Percentiles rank a stretch among this genome's conserved stretches.
Evolutionary conservation across 805 yeast species (phyloP).

Genomic region (Wickerhamiella azymoides): DNA sequence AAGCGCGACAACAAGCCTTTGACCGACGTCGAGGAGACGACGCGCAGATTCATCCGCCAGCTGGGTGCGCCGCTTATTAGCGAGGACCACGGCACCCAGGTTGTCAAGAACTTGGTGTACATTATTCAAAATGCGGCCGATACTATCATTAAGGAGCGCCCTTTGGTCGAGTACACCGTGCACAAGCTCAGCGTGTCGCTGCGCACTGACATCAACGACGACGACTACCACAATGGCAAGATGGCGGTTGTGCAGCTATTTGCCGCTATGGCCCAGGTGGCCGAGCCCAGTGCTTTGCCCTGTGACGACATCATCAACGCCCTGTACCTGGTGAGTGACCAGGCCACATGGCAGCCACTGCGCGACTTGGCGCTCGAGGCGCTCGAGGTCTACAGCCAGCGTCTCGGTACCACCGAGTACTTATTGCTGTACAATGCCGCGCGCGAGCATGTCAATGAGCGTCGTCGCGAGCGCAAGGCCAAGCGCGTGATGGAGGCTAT

Average conservation of each 20-base stretch:
- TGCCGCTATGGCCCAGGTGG: constrained; percentile 47
- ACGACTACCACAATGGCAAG: constrained; percentile 40
- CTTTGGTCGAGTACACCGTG: constrained; percentile 43
- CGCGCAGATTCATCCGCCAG: constrained; percentile 55
- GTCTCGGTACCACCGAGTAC: constrained; percentile 59
- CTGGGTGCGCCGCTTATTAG: constrained; percentile 64
- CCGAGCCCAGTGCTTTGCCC: constrained; percentile 32
- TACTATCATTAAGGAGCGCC: constrained; percentile 4
- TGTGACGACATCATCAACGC: constrained; percentile 43
- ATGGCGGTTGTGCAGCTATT: constrained; percentile 53
- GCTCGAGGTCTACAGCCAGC: constrained; percentile 47
- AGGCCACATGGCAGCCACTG: constrained; percentile 37
- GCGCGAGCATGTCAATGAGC: constrained; percentile 40
- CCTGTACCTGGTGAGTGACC: constrained; percentile 31
- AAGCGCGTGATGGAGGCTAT: constrained; percentile 65
- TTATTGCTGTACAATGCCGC: constrained; percentile 48
- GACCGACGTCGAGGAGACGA: constrained; percentile 38
- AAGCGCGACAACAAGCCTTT: constrained; percentile 23
- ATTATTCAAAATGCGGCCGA: constrained; percentile 29
- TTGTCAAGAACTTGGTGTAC: constrained; percentile 50
- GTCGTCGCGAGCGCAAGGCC: constrained; percentile 64
- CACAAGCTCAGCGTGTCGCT: constrained; percentile 47
- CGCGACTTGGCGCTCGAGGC: constrained; percentile 47
- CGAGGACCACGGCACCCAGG: constrained; percentile 46
- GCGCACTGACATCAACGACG: constrained; percentile 40